phyloP scores from a whole-genome alignment of 352 stramenopile species.

The Phytophthora syringae region DNA sequence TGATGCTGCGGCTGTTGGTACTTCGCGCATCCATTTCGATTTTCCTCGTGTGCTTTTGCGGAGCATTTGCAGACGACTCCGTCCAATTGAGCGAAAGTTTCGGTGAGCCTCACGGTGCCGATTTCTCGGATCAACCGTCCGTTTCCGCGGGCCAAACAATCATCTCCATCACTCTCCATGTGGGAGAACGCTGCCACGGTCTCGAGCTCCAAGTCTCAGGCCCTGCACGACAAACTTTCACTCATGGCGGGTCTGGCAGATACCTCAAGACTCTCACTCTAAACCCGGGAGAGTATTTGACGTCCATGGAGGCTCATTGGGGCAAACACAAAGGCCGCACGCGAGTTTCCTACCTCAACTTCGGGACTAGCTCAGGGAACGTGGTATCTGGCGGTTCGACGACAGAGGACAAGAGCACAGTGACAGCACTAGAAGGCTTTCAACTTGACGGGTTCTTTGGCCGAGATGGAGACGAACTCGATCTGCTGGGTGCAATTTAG shows the following conservation, averaged over 20 bases:
- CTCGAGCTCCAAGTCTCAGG: constrained; percentile 4
- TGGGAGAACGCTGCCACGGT: constrained; percentile 9
- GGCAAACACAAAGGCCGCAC: constrained; percentile 2
- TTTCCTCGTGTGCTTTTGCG: not conserved
- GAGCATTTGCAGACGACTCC: not conserved
- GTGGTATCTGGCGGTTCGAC: constrained; percentile 8
- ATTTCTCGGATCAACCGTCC: no score
- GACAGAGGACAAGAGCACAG: not conserved
- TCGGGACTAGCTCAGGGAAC: not conserved
- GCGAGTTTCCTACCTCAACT: constrained; percentile 9
- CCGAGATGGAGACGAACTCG: constrained; percentile 14
- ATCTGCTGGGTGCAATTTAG: constrained; percentile 14
- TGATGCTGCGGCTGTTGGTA: not conserved
- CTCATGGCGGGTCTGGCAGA: constrained; percentile 10
- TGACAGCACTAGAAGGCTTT: constrained; percentile 3
- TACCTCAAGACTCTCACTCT: constrained; percentile 4
- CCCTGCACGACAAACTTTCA: constrained; percentile 8
- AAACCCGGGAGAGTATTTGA: constrained; percentile 1
- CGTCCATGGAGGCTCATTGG: constrained; percentile 12
- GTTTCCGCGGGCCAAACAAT: constrained; percentile 8
- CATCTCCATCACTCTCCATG: constrained; percentile 6
- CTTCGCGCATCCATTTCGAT: no score
- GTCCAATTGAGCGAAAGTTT: not conserved
- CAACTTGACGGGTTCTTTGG: constrained; percentile 14
- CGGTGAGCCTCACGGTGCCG: constrained; percentile 15